Evolutionary conservation across 371 early-diverging fungal genomes (phyloP).

Genomic region (Coemansia sp.): DNA sequence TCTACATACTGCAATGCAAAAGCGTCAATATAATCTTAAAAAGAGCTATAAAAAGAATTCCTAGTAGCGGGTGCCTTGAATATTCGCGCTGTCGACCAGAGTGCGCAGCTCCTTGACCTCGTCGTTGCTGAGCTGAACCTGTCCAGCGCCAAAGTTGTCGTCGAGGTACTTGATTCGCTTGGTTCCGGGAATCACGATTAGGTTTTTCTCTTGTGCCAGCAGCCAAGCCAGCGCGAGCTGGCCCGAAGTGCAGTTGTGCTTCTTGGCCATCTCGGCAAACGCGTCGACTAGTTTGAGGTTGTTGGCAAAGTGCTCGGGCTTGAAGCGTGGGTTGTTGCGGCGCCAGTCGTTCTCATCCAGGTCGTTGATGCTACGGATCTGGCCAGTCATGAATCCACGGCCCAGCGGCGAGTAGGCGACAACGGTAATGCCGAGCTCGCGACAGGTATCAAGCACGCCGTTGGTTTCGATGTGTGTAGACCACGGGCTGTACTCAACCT

Average conservation of each 20-base stretch:
- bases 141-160: constrained; percentile 53
- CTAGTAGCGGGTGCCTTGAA: constrained; percentile 50
- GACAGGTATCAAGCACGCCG: constrained; percentile 56
- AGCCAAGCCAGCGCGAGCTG: constrained; percentile 64
- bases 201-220: constrained; percentile 50
- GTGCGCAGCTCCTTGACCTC: constrained; percentile 53
- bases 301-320: constrained; percentile 54
- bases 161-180: constrained; percentile 55
- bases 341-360: constrained; percentile 55
- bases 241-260: constrained; percentile 51
- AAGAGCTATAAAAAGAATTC: background rate
- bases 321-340: constrained; percentile 54
- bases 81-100: constrained; percentile 39
- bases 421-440: constrained; percentile 63
- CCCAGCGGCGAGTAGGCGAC: constrained; percentile 61
- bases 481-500: constrained; percentile 60
- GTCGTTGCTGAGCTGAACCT: constrained; percentile 51
- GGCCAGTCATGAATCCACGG: constrained; percentile 61
- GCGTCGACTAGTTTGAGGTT: constrained; percentile 60
- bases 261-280: constrained; percentile 51
- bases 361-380: constrained; percentile 53
- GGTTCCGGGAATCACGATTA: constrained; percentile 58
- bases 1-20: background rate
- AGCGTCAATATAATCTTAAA: background rate
- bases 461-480: constrained; percentile 56